These are phyloP conservation scores for Pseudogymnoascus sp. DNA, from an alignment of 2,329 filamentous ascomycete genomes.

Conservation along the genomic window DNA sequence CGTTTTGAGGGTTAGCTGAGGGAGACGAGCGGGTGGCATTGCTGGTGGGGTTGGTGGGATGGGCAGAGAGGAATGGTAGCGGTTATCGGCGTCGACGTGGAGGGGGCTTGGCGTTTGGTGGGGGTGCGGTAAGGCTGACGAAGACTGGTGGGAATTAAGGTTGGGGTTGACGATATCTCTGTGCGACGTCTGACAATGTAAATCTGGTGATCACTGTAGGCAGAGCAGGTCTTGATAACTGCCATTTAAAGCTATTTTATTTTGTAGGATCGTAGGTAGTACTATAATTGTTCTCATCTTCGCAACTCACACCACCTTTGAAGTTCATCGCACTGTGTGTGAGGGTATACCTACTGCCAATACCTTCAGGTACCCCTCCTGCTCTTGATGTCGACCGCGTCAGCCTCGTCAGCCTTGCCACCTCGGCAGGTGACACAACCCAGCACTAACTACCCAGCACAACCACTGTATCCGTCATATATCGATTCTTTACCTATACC, in stretches of 20 bases:
- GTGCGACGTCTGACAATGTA: background rate
- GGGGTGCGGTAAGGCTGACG: background rate
- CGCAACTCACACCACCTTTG: background rate
- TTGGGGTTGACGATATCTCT: background rate
- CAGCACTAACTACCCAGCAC: background rate
- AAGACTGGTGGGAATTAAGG: background rate
- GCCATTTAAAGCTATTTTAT: background rate
- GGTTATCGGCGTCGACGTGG: background rate
- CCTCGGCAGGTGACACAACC: conserved; percentile 2
- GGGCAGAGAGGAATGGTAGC: background rate
- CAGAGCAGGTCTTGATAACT: background rate
- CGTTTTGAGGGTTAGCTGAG: conserved; percentile 1
- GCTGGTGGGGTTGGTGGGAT: background rate
- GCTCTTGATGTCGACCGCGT: background rate
- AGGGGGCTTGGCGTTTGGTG: conserved; percentile 4
- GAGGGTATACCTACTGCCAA: background rate
- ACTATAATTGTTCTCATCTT: background rate
- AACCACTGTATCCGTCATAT: background rate
- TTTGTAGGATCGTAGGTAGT: background rate
- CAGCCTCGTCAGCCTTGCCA: conserved; percentile 7
- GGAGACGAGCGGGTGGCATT: conserved; percentile 6
- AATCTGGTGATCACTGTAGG: background rate
- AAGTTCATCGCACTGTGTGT: background rate
- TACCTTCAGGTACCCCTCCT: background rate
- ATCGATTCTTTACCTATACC: background rate